Evolutionary conservation across 495 filamentous ascomycete genomes (phyloP).

Genomic region (Cudoniella acicularis): DNA sequence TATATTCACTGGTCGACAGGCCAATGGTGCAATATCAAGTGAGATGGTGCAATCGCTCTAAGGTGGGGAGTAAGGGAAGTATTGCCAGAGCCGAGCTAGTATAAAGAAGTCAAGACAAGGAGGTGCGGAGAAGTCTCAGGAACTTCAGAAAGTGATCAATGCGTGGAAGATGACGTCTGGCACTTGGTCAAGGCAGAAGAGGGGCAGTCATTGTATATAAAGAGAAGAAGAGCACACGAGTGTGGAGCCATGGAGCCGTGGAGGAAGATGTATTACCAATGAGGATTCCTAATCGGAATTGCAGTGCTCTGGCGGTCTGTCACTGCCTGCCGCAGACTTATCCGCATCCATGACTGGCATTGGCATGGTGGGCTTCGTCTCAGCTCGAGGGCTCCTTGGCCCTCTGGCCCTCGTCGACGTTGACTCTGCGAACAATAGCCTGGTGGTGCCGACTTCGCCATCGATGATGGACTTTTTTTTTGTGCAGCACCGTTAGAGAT

Average conservation of each 20-base stretch:
- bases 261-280: slow-evolving; percentile 4
- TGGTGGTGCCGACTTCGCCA: slow-evolving; percentile 3
- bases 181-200: neutral
- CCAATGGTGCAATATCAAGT: slow-evolving; percentile 9
- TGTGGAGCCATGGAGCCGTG: neutral
- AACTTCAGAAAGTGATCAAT: neutral
- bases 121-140: neutral
- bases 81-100: neutral
- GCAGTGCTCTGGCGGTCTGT: neutral
- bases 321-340: neutral
- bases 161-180: slow-evolving; percentile 2
- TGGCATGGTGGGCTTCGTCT: neutral
- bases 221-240: neutral
- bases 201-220: neutral
- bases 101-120: neutral
- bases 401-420: neutral
- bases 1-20: slow-evolving; percentile 3
- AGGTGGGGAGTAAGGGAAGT: neutral
- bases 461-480: slow-evolving; percentile 9
- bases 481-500: neutral
- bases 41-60: slow-evolving; percentile 9
- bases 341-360: neutral
- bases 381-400: neutral
- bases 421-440: neutral
- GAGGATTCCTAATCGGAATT: neutral